Evolutionary conservation across 805 yeast species (phyloP).

Genomic region (Candida germanica): DNA sequence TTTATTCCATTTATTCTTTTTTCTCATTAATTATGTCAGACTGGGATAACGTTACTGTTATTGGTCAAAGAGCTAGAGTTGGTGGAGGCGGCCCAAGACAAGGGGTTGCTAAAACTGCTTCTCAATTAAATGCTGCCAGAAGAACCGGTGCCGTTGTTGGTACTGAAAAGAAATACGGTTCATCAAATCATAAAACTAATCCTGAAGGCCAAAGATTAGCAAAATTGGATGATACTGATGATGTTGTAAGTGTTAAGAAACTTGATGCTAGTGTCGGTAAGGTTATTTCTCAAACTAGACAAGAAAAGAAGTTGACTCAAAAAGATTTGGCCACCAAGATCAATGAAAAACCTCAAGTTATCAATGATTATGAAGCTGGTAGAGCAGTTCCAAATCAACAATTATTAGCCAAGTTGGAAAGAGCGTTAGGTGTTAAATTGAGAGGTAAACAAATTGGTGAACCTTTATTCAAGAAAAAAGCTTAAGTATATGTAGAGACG

Average conservation of each 20-base stretch:
- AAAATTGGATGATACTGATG: conserved; percentile 89
- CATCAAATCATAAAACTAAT: conserved; percentile 55
- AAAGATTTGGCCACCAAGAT: conserved; percentile 94
- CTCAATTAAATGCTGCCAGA: conserved; percentile 89
- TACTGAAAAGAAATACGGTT: conserved; percentile 88
- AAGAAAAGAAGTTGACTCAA: conserved; percentile 85
- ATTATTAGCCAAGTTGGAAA: conserved; percentile 84
- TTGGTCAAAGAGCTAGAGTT: conserved; percentile 84
- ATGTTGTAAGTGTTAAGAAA: conserved; percentile 89
- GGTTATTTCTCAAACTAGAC: conserved; percentile 80
- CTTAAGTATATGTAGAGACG: neutral
- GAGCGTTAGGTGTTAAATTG: conserved; percentile 90
- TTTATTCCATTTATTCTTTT: too few relatives aligned
- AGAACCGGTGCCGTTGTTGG: conserved; percentile 86
- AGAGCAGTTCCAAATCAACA: conserved; percentile 97
- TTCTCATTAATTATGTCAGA: conserved; percentile 48
- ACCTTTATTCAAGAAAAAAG: conserved; percentile 66
- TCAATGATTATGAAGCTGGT: conserved; percentile 96
- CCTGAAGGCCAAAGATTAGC: conserved; percentile 95
- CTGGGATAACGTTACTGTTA: conserved; percentile 89
- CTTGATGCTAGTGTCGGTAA: conserved; percentile 82
- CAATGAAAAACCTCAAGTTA: conserved; percentile 92
- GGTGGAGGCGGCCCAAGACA: conserved; percentile 89
- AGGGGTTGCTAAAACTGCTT: conserved; percentile 72
- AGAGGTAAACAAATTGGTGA: conserved; percentile 95